Percentiles rank a stretch among this genome's conserved stretches.
Evolutionary conservation across 768 basidiomycete species (phyloP).

Genomic region (Mycena pura): DNA sequence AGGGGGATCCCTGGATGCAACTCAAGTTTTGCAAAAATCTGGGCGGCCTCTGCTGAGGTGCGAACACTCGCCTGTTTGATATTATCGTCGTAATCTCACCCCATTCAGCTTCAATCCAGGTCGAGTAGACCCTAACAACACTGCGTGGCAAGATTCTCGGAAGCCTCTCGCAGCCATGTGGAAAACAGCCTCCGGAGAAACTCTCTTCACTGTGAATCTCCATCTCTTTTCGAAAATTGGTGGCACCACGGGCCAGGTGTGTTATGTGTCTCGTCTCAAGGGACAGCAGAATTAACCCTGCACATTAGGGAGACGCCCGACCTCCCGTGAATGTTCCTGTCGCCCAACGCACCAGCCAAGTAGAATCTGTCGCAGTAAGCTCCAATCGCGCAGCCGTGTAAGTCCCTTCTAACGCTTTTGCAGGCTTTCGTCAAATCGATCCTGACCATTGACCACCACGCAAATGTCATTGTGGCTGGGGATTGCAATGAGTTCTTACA

Average conservation of each 20-base stretch:
- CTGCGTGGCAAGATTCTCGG: conserved; percentile 60
- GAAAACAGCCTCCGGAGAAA: conserved; percentile 50
- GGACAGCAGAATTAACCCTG: no score
- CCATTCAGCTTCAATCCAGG: conserved; percentile 63
- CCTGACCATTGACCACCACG: conserved; percentile 46
- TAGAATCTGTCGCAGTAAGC: conserved; percentile 57
- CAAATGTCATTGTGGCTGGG: conserved; percentile 61
- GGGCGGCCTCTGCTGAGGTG: conserved; percentile 52
- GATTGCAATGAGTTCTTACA: conserved; percentile 71
- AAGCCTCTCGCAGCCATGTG: conserved; percentile 69
- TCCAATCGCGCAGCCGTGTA: neutral
- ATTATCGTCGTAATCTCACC: neutral
- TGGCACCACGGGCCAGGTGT: conserved; percentile 47
- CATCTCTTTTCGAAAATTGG: conserved; percentile 66
- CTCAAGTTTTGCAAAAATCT: conserved; percentile 40
- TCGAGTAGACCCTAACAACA: conserved; percentile 62
- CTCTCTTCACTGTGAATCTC: conserved; percentile 65
- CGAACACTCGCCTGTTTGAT: conserved; percentile 13
- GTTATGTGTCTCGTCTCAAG: neutral
- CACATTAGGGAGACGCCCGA: conserved; percentile 57
- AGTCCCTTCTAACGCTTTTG: neutral
- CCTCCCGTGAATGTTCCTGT: conserved; percentile 63
- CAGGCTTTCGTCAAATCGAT: conserved; percentile 58
- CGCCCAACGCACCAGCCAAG: conserved; percentile 56
- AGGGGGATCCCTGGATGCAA: conserved; percentile 56